Conservation (phyloP, 371 early-diverging fungal species). For the Mortierella sp. region DNA sequence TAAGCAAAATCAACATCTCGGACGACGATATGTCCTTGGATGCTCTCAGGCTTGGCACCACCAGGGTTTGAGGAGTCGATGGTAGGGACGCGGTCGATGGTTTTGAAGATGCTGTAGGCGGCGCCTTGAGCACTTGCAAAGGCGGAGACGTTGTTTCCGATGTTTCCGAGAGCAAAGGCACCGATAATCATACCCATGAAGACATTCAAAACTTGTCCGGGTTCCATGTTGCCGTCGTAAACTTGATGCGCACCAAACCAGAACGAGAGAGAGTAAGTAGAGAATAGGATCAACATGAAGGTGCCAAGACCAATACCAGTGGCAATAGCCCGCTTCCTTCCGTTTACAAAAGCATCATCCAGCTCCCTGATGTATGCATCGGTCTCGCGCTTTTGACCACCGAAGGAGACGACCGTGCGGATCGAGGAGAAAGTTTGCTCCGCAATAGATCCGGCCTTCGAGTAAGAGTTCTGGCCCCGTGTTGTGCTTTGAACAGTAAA, state of each 20-base stretch:
- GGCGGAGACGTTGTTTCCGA: constrained; percentile 72
- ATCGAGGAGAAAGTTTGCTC: constrained; percentile 89
- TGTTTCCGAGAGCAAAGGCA: constrained; percentile 60
- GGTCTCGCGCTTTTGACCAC: constrained; percentile 77
- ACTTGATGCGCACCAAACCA: constrained; percentile 82
- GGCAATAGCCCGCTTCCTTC: constrained; percentile 61
- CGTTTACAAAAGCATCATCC: constrained; percentile 63
- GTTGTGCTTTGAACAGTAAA: constrained; percentile 68
- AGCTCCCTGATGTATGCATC: constrained; percentile 69
- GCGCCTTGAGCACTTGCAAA: constrained; percentile 77
- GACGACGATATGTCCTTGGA: constrained; percentile 78
- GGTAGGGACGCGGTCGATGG: constrained; percentile 80
- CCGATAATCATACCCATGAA: constrained; percentile 72
- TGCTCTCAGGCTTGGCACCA: constrained; percentile 64
- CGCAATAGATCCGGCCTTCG: constrained; percentile 84
- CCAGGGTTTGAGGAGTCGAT: constrained; percentile 70
- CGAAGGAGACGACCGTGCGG: constrained; percentile 89
- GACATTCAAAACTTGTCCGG: constrained; percentile 71
- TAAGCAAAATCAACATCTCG: constrained; percentile 75
- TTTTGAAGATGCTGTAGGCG: constrained; percentile 76
- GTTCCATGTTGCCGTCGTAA: constrained; percentile 59
- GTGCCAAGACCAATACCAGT: constrained; percentile 70
- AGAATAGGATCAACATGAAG: constrained; percentile 77
- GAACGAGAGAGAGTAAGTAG: constrained; percentile 82
- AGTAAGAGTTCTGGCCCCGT: constrained; percentile 67